phyloP scores from a whole-genome alignment of 306 rosid species.

The Castanea crenata region DNA sequence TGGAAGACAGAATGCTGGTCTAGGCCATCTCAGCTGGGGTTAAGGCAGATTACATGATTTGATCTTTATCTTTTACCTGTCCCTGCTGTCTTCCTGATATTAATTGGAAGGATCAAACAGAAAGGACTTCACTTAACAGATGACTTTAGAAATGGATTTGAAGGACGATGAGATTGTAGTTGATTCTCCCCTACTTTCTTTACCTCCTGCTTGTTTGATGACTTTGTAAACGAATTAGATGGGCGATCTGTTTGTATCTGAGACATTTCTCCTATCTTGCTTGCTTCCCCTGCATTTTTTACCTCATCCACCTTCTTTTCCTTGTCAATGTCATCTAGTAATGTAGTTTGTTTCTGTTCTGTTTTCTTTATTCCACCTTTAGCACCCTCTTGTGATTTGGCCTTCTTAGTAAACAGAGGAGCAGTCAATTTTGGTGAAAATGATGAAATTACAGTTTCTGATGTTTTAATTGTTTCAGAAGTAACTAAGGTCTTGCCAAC shows the following conservation, averaged over 20 bases:
- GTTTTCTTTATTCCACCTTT: constrained; percentile 32
- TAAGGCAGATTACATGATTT: neutral
- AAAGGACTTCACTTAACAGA: constrained; percentile 48
- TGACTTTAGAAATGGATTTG: constrained; percentile 87
- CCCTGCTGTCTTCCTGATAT: neutral
- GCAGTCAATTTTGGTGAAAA: constrained; percentile 54
- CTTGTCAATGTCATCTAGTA: constrained; percentile 30
- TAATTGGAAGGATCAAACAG: neutral
- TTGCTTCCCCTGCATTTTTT: constrained; percentile 29
- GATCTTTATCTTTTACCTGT: neutral
- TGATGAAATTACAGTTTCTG: constrained; percentile 35
- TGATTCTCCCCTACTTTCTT: constrained; percentile 42
- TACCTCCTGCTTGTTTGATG: constrained; percentile 32
- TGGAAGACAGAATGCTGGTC: neutral
- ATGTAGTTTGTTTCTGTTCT: constrained; percentile 23
- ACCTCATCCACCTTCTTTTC: constrained; percentile 25
- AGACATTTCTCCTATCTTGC: constrained; percentile 29
- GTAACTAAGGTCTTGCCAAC: constrained; percentile 15
- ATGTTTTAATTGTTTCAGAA: constrained; percentile 24
- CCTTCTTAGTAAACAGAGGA: constrained; percentile 58
- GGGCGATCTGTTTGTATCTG: constrained; percentile 27
- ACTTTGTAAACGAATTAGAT: constrained; percentile 31
- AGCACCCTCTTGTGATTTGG: constrained; percentile 46
- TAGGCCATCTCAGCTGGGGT: neutral
- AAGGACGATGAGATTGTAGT: constrained; percentile 46